These are phyloP conservation scores for Acacia pycnantha DNA, from an alignment of 331 rosid genomes.

Conservation along the genomic window DNA sequence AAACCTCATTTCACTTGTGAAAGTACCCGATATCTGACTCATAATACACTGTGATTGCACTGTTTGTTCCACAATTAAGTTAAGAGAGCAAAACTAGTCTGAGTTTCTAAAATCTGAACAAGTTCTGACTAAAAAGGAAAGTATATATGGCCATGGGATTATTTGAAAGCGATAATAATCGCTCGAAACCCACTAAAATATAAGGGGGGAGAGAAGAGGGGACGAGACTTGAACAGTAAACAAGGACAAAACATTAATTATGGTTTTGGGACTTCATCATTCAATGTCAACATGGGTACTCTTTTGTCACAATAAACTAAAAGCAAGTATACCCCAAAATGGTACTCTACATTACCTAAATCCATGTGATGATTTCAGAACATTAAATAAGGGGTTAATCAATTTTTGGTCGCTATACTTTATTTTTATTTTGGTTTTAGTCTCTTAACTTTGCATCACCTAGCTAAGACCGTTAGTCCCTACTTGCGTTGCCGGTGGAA, in stretches of 20 bases:
- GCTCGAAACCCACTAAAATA: neutral
- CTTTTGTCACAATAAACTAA: neutral
- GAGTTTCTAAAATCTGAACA: neutral
- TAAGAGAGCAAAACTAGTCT: neutral
- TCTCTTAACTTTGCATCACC: too few species aligned
- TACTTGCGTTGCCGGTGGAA: too few species aligned
- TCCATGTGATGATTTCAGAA: constrained; percentile 13
- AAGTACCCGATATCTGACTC: neutral
- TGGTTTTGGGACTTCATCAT: constrained; percentile 5
- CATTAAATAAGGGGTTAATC: neutral
- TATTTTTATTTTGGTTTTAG: too few species aligned
- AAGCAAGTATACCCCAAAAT: neutral
- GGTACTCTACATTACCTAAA: neutral
- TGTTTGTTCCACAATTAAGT: neutral
- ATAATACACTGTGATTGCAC: neutral
- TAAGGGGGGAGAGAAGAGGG: neutral
- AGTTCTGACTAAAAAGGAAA: neutral
- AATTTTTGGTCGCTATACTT: too few species aligned
- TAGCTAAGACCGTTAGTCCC: too few species aligned
- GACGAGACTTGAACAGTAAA: neutral
- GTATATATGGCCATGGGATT: neutral
- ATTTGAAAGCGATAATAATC: neutral
- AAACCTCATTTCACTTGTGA: too few species aligned
- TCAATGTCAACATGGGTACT: neutral
- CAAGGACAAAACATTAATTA: constrained; percentile 2